Base-by-base conservation (phyloP, 306 rosid species). In the Rubus idaeus region DNA sequence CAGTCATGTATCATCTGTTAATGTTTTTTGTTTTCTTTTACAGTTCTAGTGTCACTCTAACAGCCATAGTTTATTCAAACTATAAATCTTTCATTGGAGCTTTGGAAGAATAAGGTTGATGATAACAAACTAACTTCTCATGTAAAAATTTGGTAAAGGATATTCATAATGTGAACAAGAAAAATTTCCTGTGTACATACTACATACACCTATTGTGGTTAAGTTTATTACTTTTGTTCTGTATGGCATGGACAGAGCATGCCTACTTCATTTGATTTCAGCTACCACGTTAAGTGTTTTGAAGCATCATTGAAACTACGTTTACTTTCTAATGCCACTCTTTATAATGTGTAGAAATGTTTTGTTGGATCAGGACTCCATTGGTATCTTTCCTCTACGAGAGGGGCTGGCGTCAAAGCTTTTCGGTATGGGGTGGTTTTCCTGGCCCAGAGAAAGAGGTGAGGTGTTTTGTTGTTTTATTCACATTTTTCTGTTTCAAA, bases 391-490 rank as follows among this genome's bases (percentile, higher is more conserved):
- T 86, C 84, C 89, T 95, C 55, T 95, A 95, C 73, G 98, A 95
- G 86, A 92, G 98, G 81, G 97, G 98, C 77, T 95, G 97, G 98
- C 97, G 98, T 75, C 95, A 92, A 86, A 65, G 86, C 77, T 95
- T 95, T 73, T 81, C 95, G 9, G 58, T 80, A 56, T 63, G 26
- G 86, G 90, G 90, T 73, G 97, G 97, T 83, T 90, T 88, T 75
- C 98, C 98, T 60, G 98, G 98, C 79, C 95, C 93, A 49, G 96
- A 90, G 82, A 86, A 88, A 87, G 98, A 92, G 98, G 98, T 91
- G 77, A 90, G 49, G 56, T 44, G 70, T 63, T 79, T 44, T 16
- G 4, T 21, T 20, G 35, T 64, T 46, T 3, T 21, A 23, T 44
- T 58, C 53, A 26, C 37, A 26, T n/a, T 42, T 61, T 17, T 3